Base-by-base conservation (phyloP, 2,329 filamentous ascomycete genomes). In the Xylaria sp. region DNA sequence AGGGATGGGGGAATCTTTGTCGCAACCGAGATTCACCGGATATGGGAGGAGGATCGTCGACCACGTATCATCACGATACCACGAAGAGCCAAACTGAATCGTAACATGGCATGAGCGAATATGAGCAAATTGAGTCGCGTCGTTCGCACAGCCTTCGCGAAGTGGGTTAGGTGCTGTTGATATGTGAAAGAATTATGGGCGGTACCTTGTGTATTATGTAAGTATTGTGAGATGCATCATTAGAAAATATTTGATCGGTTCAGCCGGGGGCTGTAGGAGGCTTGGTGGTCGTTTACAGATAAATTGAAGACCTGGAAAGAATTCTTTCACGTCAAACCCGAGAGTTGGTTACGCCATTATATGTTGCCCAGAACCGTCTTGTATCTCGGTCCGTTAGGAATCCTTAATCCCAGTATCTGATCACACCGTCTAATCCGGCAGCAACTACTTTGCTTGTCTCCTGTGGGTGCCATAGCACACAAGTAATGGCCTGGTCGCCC, bases 401-500 rank as follows among this genome's bases (percentile, higher is more conserved):
- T 42, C 9, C 46, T 62, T 86, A 98, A 86, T 98, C 96, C 93
- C 94, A 98, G 79, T 95, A 95, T 79, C 92, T 93, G 69, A 99
- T 93, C 54, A 91, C 85, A 5, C 96, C 95, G 76, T 97, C 93
- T 81, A 97, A 81, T 23, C 96, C 96, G 13, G 94, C 97, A 36
- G 94, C 97, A 1, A 91, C 92, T 42, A 98, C 90, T 85, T 97
- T 97, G 78, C 92, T 96, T 20, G 92, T 96, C 85, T 99, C 96
- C 82, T 97, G 92, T n/a, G 95, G 94, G 81, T 98, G 94, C 95
- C 96, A 99, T 79, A 92, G 92, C 66, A 96, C 88, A 73, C 91
- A 93, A n/a, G 93, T 93, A 63, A 97, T 86, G 5, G 94, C 89
- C 62, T 91, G 88, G 63, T 93, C 94, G 67, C 93, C 90, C 28